Conservation (phyloP, 2,329 filamentous ascomycete genomes). For the Ceratocystis alfenasii region DNA sequence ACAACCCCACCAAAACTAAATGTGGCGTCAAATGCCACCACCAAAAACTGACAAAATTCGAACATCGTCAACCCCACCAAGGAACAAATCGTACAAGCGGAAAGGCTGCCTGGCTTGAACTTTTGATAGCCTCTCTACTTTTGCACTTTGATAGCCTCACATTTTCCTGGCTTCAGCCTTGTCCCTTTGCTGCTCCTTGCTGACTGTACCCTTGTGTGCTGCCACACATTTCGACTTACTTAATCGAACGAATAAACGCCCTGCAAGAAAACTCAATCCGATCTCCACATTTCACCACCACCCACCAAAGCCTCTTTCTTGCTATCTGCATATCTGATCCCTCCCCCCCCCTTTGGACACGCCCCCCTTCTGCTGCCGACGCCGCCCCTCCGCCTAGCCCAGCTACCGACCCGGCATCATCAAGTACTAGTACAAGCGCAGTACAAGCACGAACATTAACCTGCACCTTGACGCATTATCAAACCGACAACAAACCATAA, state of each 20-base stretch:
- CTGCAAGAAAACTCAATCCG: conserved; percentile 6
- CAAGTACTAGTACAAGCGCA: not conserved
- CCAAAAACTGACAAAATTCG: conserved; percentile 18
- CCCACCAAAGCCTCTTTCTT: conserved; percentile 3
- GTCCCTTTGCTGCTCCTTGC: not conserved
- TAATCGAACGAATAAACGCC: not conserved
- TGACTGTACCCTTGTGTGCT: no score
- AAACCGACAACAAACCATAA: conserved; percentile 11
- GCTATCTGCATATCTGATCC: not conserved
- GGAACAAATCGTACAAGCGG: not conserved
- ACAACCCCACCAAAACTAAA: conserved; percentile 10
- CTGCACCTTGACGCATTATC: not conserved
- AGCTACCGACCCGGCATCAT: not conserved
- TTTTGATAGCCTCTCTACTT: not conserved
- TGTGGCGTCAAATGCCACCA: conserved; percentile 19
- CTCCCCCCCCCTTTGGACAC: not conserved
- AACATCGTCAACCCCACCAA: conserved; percentile 20
- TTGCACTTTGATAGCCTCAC: not conserved
- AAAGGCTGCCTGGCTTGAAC: not conserved
- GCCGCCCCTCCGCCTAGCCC: not conserved
- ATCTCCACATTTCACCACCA: conserved; percentile 6
- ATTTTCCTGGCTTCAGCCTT: not conserved
- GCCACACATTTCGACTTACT: not conserved
- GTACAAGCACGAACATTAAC: no score
- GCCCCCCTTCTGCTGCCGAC: not conserved